phyloP scores from a whole-genome alignment of 768 basidiomycete genomes.

The Hericium erinaceus region DNA sequence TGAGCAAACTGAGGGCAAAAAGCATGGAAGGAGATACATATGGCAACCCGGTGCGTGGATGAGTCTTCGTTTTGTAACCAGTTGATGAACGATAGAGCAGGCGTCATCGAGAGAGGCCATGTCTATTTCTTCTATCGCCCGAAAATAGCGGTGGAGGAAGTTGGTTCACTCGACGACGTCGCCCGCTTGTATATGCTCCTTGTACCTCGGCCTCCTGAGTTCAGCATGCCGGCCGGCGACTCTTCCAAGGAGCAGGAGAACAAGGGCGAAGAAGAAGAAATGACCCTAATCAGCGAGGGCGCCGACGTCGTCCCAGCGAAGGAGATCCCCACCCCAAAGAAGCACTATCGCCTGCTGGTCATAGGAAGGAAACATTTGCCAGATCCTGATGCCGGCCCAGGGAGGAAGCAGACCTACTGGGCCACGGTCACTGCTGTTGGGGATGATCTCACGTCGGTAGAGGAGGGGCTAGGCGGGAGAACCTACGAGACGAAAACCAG shows the following conservation, averaged over 20 bases:
- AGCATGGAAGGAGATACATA: no score
- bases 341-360: conserved; percentile 40
- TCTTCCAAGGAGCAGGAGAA: conserved; percentile 12
- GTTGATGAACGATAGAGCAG: conserved; percentile 18
- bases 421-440: conserved; percentile 41
- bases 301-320: conserved; percentile 42
- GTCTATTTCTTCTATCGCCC: conserved; percentile 62
- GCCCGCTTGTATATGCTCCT: conserved; percentile 52
- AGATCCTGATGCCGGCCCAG: conserved; percentile 27
- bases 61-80: not conserved
- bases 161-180: conserved; percentile 47
- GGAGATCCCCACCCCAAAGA: conserved; percentile 26
- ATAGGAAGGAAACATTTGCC: conserved; percentile 54
- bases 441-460: conserved; percentile 38
- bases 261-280: conserved; percentile 25
- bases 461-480: conserved; percentile 39
- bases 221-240: conserved; percentile 17
- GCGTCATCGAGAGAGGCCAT: conserved; percentile 49
- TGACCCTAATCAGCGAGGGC: conserved; percentile 33
- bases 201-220: conserved; percentile 43
- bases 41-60: not conserved
- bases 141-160: conserved; percentile 43
- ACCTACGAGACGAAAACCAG: conserved; percentile 55
- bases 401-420: conserved; percentile 38
- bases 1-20: no score